Conservation (phyloP, 2,329 filamentous ascomycete species). For the Penicillium capsulatum region DNA sequence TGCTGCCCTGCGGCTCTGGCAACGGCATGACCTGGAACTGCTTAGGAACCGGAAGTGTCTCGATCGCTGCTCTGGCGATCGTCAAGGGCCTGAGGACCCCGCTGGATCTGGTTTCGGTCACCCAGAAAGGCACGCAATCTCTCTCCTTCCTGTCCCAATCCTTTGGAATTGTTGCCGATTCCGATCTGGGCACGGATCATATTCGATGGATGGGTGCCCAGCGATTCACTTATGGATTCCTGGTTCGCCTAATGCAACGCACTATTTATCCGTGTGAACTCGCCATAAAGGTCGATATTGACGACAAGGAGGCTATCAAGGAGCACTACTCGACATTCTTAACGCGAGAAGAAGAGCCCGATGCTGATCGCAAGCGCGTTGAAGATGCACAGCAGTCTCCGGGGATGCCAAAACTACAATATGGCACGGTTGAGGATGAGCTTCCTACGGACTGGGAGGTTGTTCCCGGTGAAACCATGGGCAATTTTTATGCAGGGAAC, state of each 20-base stretch:
- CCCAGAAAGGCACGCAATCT: constrained; percentile 68
- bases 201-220: constrained; percentile 87
- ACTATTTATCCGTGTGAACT: constrained; percentile 85
- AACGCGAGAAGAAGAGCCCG: constrained; percentile 34
- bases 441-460: constrained; percentile 74
- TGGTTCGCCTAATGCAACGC: constrained; percentile 70
- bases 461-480: constrained; percentile 69
- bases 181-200: constrained; percentile 83
- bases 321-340: constrained; percentile 60
- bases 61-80: constrained; percentile 72
- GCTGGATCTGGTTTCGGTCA: constrained; percentile 81
- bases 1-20: constrained; percentile 87
- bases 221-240: constrained; percentile 79
- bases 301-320: constrained; percentile 69
- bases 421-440: constrained; percentile 73
- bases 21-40: constrained; percentile 92
- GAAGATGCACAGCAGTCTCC: constrained; percentile 41
- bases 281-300: constrained; percentile 75
- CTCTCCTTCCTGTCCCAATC: constrained; percentile 89
- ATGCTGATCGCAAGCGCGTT: constrained; percentile 19
- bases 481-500: constrained; percentile 92
- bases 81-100: constrained; percentile 83
- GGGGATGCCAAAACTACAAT: constrained; percentile 69
- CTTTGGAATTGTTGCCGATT: constrained; percentile 84
- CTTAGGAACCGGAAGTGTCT: constrained; percentile 72